phyloP scores from a whole-genome alignment of 371 early-diverging fungal species.

The Apophysomyces variabilis region DNA sequence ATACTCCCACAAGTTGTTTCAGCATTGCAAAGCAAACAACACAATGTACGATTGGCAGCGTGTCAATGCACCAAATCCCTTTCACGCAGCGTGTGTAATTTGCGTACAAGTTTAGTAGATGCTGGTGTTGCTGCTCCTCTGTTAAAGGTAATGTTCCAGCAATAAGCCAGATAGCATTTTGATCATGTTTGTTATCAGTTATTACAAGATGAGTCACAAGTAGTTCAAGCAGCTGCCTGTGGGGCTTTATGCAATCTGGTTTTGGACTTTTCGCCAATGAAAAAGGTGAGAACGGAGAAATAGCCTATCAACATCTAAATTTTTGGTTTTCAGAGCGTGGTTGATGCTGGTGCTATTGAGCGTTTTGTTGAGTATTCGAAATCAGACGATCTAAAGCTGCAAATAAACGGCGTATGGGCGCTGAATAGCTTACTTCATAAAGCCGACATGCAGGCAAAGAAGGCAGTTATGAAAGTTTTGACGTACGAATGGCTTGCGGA shows the following conservation, averaged over 20 bases:
- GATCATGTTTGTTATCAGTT: slow-evolving; percentile 40
- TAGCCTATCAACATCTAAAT: neutral
- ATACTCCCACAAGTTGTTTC: slow-evolving; percentile 76
- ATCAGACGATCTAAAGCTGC: slow-evolving; percentile 53
- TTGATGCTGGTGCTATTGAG: slow-evolving; percentile 80
- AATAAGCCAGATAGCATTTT: neutral
- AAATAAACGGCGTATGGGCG: slow-evolving; percentile 85
- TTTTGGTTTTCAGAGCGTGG: slow-evolving; percentile 47
- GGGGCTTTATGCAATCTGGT: slow-evolving; percentile 89
- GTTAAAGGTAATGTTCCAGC: slow-evolving; percentile 55
- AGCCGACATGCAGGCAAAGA: slow-evolving; percentile 71
- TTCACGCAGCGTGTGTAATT: slow-evolving; percentile 78
- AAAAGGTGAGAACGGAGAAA: slow-evolving; percentile 46
- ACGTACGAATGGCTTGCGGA: slow-evolving; percentile 67
- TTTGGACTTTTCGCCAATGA: slow-evolving; percentile 90
- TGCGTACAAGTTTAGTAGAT: slow-evolving; percentile 85
- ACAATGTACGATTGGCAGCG: slow-evolving; percentile 75
- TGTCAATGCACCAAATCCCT: slow-evolving; percentile 81
- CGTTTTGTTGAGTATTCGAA: slow-evolving; percentile 70
- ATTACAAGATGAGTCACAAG: slow-evolving; percentile 65
- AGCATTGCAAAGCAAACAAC: slow-evolving; percentile 65
- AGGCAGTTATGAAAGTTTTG: slow-evolving; percentile 70
- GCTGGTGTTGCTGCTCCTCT: slow-evolving; percentile 78
- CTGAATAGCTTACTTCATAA: slow-evolving; percentile 82
- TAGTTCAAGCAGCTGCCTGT: slow-evolving; percentile 77